phyloP scores from a whole-genome alignment of 768 basidiomycete species.

The Psilocybe sp. region DNA sequence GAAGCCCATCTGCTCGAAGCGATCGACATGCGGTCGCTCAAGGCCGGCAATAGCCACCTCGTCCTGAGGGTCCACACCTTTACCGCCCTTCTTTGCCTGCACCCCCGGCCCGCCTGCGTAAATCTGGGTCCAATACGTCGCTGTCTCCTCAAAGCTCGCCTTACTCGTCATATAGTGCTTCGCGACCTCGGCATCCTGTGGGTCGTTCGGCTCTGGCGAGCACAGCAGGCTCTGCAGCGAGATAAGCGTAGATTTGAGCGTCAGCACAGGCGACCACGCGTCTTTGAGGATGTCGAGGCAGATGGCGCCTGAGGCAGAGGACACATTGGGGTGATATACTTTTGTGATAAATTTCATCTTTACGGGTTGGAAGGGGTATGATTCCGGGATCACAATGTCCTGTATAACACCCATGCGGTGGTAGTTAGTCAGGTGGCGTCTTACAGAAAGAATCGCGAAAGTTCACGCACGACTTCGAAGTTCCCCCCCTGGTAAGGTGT shows the following conservation, averaged over 20 bases:
- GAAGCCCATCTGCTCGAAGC: slow-evolving; percentile 84
- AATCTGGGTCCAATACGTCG: slow-evolving; percentile 89
- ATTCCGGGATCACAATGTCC: slow-evolving; percentile 92
- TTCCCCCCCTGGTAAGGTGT: slow-evolving; percentile 92
- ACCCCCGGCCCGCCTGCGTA: slow-evolving; percentile 76
- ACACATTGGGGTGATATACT: slow-evolving; percentile 95
- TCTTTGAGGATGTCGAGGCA: slow-evolving; percentile 88
- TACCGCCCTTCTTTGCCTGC: slow-evolving; percentile 39
- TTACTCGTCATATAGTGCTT: slow-evolving; percentile 94
- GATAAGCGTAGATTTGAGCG: slow-evolving; percentile 94
- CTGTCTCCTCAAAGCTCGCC: slow-evolving; percentile 86
- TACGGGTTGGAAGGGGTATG: slow-evolving; percentile 89
- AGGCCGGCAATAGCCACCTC: slow-evolving; percentile 80
- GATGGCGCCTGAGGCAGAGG: slow-evolving; percentile 91
- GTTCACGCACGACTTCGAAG: slow-evolving; percentile 78
- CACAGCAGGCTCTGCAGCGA: slow-evolving; percentile 91
- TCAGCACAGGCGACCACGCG: slow-evolving; percentile 94
- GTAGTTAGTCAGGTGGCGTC: slow-evolving; percentile 1
- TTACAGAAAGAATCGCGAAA: slow-evolving; percentile 4
- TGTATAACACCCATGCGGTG: slow-evolving; percentile 22
- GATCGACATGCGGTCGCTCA: slow-evolving; percentile 77
- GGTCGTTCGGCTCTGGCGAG: slow-evolving; percentile 93
- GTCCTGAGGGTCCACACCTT: slow-evolving; percentile 43
- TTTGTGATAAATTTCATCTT: slow-evolving; percentile 99
- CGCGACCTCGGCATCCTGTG: slow-evolving; percentile 97